These are phyloP conservation scores for Populus euphratica DNA, from an alignment of 345 rosid species.

Conservation along the genomic window DNA sequence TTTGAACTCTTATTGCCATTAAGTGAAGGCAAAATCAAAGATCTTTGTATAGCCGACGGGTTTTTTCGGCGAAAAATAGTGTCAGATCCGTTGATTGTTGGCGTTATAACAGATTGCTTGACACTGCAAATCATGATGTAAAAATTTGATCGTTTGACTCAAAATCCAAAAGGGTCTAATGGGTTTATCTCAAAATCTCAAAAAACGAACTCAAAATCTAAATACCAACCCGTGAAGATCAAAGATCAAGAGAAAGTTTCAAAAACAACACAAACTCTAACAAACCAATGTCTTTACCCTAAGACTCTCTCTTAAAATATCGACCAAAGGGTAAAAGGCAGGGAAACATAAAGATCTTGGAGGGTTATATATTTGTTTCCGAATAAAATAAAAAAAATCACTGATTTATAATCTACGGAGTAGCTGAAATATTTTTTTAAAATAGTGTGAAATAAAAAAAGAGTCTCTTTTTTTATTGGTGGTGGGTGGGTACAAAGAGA, in stretches of 20 bases:
- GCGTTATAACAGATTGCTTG: constrained; percentile 35
- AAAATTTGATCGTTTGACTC: background rate
- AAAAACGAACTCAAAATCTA: background rate
- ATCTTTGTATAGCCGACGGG: constrained; percentile 22
- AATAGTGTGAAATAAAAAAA: background rate
- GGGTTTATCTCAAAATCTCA: constrained; percentile 1
- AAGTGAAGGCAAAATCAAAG: constrained; percentile 38
- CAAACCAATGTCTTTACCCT: background rate
- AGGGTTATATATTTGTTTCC: background rate
- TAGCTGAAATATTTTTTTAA: background rate
- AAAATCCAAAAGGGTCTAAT: constrained; percentile 2
- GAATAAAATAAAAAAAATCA: background rate
- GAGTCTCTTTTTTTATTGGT: background rate
- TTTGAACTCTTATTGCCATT: constrained; percentile 21
- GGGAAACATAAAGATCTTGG: background rate
- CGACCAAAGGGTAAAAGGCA: background rate
- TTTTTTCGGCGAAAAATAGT: constrained; percentile 31
- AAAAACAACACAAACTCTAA: background rate
- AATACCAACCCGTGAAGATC: background rate
- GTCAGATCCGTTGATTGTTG: constrained; percentile 43
- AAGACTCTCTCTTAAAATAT: background rate
- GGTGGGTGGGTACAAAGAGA: constrained; percentile 2
- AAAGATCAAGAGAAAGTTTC: constrained; percentile 1
- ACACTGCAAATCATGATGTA: constrained; percentile 40
- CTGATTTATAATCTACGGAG: background rate